Percentiles rank a stretch among this genome's conserved stretches.
phyloP scores from a whole-genome alignment of 2,329 filamentous ascomycete genomes.

The Lachnellula subtilissima region DNA sequence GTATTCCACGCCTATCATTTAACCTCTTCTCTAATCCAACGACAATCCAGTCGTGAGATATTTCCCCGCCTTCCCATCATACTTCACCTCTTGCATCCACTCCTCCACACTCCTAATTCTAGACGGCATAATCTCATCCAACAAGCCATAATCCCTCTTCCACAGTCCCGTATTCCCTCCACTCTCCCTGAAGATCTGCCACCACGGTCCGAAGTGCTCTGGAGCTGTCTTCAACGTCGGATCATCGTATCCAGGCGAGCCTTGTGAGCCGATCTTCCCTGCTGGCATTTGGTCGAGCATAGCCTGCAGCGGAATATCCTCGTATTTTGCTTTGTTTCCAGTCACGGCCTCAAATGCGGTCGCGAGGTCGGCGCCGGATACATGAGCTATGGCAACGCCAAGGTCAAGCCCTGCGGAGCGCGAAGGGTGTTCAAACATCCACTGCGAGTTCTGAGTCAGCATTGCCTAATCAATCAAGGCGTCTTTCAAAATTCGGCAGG shows the following conservation, averaged over 20 bases:
- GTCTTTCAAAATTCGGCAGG: no score
- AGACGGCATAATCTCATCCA: slow-evolving; percentile 19
- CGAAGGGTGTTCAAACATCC: slow-evolving; percentile 20
- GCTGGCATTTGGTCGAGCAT: not conserved
- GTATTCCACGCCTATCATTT: not conserved
- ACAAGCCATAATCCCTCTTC: slow-evolving; percentile 12
- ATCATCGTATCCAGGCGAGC: slow-evolving; percentile 6
- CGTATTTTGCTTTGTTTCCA: slow-evolving; percentile 8
- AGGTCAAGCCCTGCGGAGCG: slow-evolving; percentile 20
- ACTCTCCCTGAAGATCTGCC: slow-evolving; percentile 7
- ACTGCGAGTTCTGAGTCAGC: not conserved
- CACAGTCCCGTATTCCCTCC: slow-evolving; percentile 11
- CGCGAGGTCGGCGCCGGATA: slow-evolving; percentile 12
- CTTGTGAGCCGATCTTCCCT: not conserved
- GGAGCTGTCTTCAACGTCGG: slow-evolving; percentile 11
- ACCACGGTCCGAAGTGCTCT: slow-evolving; percentile 13
- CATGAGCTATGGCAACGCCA: slow-evolving; percentile 18
- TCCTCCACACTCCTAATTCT: slow-evolving; percentile 14
- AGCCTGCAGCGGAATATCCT: slow-evolving; percentile 2
- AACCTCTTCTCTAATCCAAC: not conserved
- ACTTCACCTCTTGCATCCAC: slow-evolving; percentile 14
- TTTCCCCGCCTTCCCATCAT: slow-evolving; percentile 11
- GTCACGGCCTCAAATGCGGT: slow-evolving; percentile 10
- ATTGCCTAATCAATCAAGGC: no score
- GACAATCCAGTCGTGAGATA: slow-evolving; percentile 5